These are phyloP conservation scores for Theileria orientalis DNA, from an alignment of 169 alveolate genomes.

Conservation along the genomic window DNA sequence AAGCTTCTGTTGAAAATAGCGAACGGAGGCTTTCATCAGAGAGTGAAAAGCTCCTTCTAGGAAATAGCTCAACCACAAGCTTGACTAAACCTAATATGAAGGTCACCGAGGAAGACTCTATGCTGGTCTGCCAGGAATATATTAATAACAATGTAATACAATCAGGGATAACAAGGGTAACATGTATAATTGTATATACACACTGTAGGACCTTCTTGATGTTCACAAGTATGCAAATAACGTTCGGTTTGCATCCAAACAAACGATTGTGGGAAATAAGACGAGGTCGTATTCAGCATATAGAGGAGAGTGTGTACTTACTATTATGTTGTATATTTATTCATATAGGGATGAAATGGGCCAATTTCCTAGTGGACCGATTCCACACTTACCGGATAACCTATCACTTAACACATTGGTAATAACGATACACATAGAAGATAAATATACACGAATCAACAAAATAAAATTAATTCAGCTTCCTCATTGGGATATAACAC, in stretches of 20 bases:
- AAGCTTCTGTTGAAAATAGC: conserved; percentile 48
- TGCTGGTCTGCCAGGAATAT: conserved; percentile 63
- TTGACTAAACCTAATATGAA: conserved; percentile 32
- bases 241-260: conserved; percentile 36
- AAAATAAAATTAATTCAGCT: conserved; percentile 19
- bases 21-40: conserved; percentile 54
- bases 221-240: conserved; percentile 53
- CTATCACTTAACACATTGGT: conserved; percentile 60
- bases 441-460: neutral
- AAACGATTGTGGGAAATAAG: neutral
- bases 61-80: neutral
- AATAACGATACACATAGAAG: neutral
- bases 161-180: conserved; percentile 39
- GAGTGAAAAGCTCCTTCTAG: conserved; percentile 27
- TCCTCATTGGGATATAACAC: conserved; percentile 56
- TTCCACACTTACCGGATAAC: conserved; percentile 64
- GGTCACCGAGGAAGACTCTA: conserved; percentile 66
- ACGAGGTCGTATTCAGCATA: neutral
- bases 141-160: conserved; percentile 25
- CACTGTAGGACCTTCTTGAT: conserved; percentile 45
- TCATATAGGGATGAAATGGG: conserved; percentile 19
- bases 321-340: neutral
- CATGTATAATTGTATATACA: neutral
- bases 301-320: conserved; percentile 3
- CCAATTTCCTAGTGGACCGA: conserved; percentile 49